Conservation (phyloP, 108 stramenopile genomes). For the Cyclotella distinguenda region DNA sequence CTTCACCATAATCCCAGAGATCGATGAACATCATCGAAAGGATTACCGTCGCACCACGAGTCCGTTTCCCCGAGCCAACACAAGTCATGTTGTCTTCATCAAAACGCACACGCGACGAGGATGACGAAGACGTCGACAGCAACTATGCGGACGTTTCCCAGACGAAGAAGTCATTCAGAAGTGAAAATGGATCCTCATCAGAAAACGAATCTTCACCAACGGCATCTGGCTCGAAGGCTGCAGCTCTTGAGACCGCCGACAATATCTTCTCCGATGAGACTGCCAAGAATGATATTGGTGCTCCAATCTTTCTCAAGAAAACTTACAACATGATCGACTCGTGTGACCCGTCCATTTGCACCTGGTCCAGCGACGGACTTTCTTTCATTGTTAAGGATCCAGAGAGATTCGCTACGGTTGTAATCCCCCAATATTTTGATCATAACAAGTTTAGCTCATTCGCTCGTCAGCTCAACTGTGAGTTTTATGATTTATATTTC, state of each 20-base stretch:
- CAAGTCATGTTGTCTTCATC: neutral
- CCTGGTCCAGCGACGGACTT: slow-evolving; percentile 80
- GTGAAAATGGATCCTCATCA: too few species aligned
- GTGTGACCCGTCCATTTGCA: slow-evolving; percentile 65
- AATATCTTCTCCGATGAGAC: too few species aligned
- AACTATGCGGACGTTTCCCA: neutral
- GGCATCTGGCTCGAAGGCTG: neutral
- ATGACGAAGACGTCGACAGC: neutral
- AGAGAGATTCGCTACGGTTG: slow-evolving; percentile 23
- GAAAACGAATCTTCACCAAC: neutral
- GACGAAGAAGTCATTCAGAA: neutral
- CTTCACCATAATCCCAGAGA: too few species aligned
- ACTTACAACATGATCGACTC: slow-evolving; percentile 86
- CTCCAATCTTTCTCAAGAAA: slow-evolving; percentile 88
- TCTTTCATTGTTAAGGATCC: slow-evolving; percentile 89
- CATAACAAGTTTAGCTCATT: slow-evolving; percentile 72
- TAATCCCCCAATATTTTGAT: slow-evolving; percentile 89
- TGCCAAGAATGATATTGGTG: too few species aligned
- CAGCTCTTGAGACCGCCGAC: too few species aligned
- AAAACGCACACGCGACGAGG: neutral
- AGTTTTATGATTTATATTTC: slow-evolving; percentile 2
- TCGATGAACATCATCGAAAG: neutral
- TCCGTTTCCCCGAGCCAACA: too few species aligned
- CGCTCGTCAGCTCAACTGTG: slow-evolving; percentile 57
- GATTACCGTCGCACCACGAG: neutral